Evolutionary conservation across 306 rosid species (phyloP).

Genomic region (Phaseolus lunatus): DNA sequence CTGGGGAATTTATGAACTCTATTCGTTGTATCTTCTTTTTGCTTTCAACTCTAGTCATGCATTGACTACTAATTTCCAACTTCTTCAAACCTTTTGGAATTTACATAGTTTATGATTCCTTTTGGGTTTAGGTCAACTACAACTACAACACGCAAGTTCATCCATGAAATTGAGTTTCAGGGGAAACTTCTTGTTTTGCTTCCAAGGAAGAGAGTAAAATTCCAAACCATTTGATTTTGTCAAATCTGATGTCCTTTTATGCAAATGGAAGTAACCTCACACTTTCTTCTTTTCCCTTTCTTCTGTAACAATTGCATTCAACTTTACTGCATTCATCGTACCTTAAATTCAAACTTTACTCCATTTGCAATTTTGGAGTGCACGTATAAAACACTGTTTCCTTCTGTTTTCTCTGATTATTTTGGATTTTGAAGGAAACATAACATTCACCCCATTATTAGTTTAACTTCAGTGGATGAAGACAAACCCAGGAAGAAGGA

Average conservation of each 20-base stretch:
- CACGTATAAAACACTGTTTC: not conserved
- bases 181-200: not conserved
- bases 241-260: not conserved
- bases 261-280: not conserved
- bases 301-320: not conserved
- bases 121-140: not conserved
- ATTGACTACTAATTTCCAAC: not conserved
- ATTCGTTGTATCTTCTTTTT: not conserved
- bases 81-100: not conserved
- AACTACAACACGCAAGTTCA: not conserved
- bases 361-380: not conserved
- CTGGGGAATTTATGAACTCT: too few species aligned
- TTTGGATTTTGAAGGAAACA: not conserved
- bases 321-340: not conserved
- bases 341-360: not conserved
- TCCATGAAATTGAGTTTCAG: conserved; percentile 4
- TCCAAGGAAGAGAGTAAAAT: not conserved
- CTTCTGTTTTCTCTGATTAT: not conserved
- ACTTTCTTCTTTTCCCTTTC: not conserved
- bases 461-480: too few species aligned
- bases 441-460: too few species aligned
- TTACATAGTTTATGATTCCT: not conserved
- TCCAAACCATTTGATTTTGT: conserved; percentile 6
- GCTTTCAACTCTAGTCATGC: not conserved
- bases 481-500: too few species aligned